These are phyloP conservation scores for Arthroderma uncinatum DNA, from an alignment of 2,329 filamentous ascomycete species.

Conservation along the genomic window DNA sequence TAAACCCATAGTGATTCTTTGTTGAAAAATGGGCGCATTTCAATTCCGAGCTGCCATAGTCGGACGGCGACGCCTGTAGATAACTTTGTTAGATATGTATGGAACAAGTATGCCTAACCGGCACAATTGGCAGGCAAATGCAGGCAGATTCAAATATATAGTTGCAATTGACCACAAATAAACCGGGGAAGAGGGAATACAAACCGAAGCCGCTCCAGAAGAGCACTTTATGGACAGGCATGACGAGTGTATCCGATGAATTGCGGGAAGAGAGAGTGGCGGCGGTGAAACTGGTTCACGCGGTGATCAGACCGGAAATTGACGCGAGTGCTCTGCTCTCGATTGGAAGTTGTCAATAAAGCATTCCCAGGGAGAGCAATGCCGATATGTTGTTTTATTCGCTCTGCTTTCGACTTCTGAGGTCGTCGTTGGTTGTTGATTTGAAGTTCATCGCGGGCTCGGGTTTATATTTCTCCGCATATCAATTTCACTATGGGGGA, in stretches of 20 bases:
- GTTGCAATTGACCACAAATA: background rate
- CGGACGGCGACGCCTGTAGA: conserved; percentile 72
- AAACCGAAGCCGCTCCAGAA: conserved; percentile 67
- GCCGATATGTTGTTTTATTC: background rate
- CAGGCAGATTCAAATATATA: no score
- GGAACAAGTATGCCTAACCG: background rate
- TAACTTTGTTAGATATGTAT: conserved; percentile 5
- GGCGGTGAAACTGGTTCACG: background rate
- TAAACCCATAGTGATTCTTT: conserved; percentile 78
- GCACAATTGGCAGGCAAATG: background rate
- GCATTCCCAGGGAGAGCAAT: background rate
- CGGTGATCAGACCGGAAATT: background rate
- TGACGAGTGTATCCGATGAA: conserved; percentile 20
- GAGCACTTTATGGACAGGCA: conserved; percentile 41
- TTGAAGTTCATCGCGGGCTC: background rate
- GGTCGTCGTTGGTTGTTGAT: conserved; percentile 4
- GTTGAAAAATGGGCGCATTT: conserved; percentile 93
- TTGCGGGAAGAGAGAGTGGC: conserved; percentile 12
- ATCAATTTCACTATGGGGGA: background rate
- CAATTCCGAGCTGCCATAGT: conserved; percentile 93
- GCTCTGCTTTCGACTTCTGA: background rate
- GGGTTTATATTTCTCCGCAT: background rate
- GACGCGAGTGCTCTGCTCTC: background rate
- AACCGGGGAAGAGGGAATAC: background rate
- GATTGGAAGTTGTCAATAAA: background rate